These are phyloP conservation scores for Alternaria angustiovoidea DNA, from an alignment of 2,329 filamentous ascomycete genomes.

Conservation along the genomic window DNA sequence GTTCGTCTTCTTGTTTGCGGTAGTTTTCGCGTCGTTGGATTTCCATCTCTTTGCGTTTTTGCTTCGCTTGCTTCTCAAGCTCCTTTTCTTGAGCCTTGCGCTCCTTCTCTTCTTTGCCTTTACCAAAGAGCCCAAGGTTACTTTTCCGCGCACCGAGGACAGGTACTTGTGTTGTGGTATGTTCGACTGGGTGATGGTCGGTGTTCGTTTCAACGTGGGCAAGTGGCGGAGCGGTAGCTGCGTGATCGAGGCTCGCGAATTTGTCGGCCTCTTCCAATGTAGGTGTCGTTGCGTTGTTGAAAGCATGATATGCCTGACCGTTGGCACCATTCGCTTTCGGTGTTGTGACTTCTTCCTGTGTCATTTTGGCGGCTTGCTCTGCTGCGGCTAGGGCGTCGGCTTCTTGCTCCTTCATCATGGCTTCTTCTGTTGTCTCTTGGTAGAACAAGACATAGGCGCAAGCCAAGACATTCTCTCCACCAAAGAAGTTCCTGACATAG, in stretches of 20 bases:
- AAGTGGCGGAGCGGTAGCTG: conserved; percentile 66
- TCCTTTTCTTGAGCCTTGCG: conserved; percentile 68
- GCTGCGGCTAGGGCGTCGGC: conserved; percentile 68
- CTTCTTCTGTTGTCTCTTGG: conserved; percentile 82
- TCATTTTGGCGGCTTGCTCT: conserved; percentile 47
- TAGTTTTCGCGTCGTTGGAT: conserved; percentile 62
- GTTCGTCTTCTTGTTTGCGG: conserved; percentile 68
- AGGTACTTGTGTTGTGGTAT: conserved; percentile 43
- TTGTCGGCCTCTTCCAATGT: conserved; percentile 55
- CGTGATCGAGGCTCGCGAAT: conserved; percentile 70
- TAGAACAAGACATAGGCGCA: conserved; percentile 98
- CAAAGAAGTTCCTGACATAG: conserved; percentile 97
- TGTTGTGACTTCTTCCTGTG: conserved; percentile 66
- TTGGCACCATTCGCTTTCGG: conserved; percentile 58
- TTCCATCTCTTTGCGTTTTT: conserved; percentile 59
- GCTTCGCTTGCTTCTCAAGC: conserved; percentile 54
- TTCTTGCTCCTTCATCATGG: conserved; percentile 79
- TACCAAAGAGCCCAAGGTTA: conserved; percentile 56
- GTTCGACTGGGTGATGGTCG: conserved; percentile 44
- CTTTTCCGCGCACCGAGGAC: conserved; percentile 48
- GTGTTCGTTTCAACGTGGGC: conserved; percentile 44
- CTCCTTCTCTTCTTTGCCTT: conserved; percentile 72
- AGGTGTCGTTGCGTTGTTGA: conserved; percentile 50
- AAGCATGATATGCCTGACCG: conserved; percentile 44
- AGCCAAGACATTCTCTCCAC: conserved; percentile 82